A percentile compares a stretch with the other conserved stretches of the same genome.
These are phyloP conservation scores for Eucalyptus cloeziana DNA, from an alignment of 345 rosid genomes.

Conservation along the genomic window DNA sequence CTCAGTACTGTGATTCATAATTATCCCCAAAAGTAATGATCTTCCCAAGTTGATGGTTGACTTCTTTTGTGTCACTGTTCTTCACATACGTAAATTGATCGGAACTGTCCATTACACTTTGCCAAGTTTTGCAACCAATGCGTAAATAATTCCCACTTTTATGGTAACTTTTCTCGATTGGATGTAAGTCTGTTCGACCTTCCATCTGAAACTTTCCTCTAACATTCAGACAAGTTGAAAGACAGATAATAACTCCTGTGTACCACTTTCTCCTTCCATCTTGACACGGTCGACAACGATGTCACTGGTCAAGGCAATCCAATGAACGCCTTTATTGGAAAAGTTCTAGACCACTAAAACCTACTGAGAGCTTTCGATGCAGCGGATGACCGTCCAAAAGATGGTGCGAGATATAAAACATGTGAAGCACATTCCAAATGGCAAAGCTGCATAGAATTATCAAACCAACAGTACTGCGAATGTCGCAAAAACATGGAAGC, in stretches of 20 bases:
- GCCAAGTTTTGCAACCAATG: not conserved
- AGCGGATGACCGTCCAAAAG: not conserved
- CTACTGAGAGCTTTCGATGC: not conserved
- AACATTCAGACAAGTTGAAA: not conserved
- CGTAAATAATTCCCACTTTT: not conserved
- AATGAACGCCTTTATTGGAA: not conserved
- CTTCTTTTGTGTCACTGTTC: not conserved
- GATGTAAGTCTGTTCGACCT: not conserved
- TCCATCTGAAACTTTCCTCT: not conserved
- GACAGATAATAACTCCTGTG: not conserved
- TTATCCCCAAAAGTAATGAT: not conserved
- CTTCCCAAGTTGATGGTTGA: not conserved
- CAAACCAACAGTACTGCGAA: not conserved
- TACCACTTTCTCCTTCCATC: not conserved
- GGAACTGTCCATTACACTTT: not conserved
- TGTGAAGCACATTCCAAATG: conserved; percentile 1
- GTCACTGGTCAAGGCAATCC: not conserved
- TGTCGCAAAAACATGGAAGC: not conserved
- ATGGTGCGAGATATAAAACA: not conserved
- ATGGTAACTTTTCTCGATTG: not conserved
- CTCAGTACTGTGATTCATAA: not conserved
- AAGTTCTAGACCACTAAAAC: not conserved
- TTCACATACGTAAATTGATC: not conserved
- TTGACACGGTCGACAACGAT: not conserved
- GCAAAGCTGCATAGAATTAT: not conserved